Evolutionary conservation across 2,329 filamentous ascomycete species (phyloP), one percentile per base, ranked within the genome.

Genomic region (Pyricularia sp.): DNA sequence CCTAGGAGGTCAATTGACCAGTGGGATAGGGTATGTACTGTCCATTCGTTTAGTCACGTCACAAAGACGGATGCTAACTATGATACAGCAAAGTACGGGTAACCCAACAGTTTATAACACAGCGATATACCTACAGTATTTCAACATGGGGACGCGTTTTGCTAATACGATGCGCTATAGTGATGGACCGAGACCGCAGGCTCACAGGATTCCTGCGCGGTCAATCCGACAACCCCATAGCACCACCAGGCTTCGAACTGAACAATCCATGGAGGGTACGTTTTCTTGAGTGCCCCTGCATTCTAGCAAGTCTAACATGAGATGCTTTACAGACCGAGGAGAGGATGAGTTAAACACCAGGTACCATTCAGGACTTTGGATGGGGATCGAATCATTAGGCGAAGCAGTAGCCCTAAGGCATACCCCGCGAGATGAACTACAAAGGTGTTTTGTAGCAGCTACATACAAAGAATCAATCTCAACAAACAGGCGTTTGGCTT

Each of bases 171-270:
- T 20, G 59, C 25, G 59, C 59, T 63, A 6, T 68, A 89, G 87
- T 90, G 87, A 89, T 89, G 86, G 83, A 87, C 69, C 86, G 87
- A 74, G 87, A 90, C 73, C 81, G 83, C 71, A 83, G 87, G 75
- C 81, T 90, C 71, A 89, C 87, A 9, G 87, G 87, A 64, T 81
- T 78, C 65, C 73, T 87, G 71, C 81, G 87, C 77, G 87, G 87
- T 55, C 87, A 90, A 75, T 82, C 80, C 69, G 85, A 88, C 75
- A 80, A 79, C 30, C 77, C 85, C 61, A 76, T 80, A 72, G 87
- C 87, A 26, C 86, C 87, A 23, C 75, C 80, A 23, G 87, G 87
- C 55, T 90, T 86, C 77, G 87, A 89, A 74, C 74, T 88, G 71
- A 89, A 84, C 79, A 88, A 88, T 74, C 83, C 84, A 36, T 89